Base-by-base conservation (phyloP, 2,329 filamentous ascomycete species). In the Microdochium trichocladiopsis region DNA sequence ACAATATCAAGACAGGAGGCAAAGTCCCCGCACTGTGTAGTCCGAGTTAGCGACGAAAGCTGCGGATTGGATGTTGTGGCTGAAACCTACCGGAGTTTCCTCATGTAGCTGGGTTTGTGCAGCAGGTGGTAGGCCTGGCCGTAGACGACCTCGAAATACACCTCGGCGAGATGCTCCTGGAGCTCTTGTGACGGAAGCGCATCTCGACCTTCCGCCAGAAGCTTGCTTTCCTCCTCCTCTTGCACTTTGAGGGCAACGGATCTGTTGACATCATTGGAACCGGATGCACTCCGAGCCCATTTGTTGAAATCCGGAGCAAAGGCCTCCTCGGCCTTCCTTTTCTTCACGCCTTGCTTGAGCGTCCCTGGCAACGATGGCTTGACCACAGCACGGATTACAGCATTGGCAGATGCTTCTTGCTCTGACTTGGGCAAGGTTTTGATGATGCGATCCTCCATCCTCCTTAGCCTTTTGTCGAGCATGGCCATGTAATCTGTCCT, bases 401-500 rank as follows among this genome's bases (percentile, higher is more conserved):
- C 76, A 9, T 79, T 74, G 53, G 86, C 66, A 10, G 70, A 77
- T 24, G 82, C 75, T 43, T 87, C 84, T 56, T 89, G 80, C 57
- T 95, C 91, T 43, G 90, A 82, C 65, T 93, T 95, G 0, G 94
- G 93, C 25, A 97, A 87, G 53, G 93, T 87, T 68, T 96, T 96
- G 72, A 97, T 95, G 56, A 97, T 94, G 52, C 93, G 86, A 63
- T 97, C 93, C 69, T 99, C 94, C 94, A 97, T 97, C 53, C 93
- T 80, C 74, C 95, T 96, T 59, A 97, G 70, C 51, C 94, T 82
- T 71, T 96, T 96, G 71, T 97, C 94, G 61, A 97, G 74, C 91
- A 97, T 97, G 43, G 92, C 91, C 94, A 97, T 97, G 69, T 97
- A 97, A 69, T 97, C 94, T 18, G 94, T 97, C 50, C 94, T 81